Evolutionary conservation across 257 asterid species (phyloP).

Genomic region (Misopates orontium): DNA sequence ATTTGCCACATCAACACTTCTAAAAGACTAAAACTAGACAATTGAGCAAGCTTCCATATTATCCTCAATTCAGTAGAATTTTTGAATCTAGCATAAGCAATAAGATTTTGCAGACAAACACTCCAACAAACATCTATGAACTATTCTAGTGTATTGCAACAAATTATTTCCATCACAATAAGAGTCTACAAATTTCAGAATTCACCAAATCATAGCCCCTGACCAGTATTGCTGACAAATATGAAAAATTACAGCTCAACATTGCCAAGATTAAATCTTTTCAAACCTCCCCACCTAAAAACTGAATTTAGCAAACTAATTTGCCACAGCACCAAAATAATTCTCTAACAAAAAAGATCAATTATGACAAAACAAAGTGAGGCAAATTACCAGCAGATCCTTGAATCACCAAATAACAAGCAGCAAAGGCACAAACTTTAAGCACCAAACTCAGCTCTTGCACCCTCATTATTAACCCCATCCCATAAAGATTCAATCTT

Average conservation of each 20-base stretch:
- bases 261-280: slow-evolving; percentile 21
- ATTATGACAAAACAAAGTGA: slow-evolving; percentile 17
- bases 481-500: slow-evolving; percentile 39
- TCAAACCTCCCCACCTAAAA: slow-evolving; percentile 12
- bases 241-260: slow-evolving; percentile 20
- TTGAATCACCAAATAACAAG: slow-evolving; percentile 47
- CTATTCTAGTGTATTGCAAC: slow-evolving; percentile 32
- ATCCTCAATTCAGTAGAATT: slow-evolving; percentile 5
- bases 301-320: no score
- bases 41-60: no score
- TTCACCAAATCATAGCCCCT: slow-evolving; percentile 14
- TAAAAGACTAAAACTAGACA: no score
- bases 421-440: slow-evolving; percentile 47
- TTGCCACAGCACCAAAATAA: slow-evolving; percentile 10
- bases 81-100: background rate
- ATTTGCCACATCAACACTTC: slow-evolving; percentile 6
- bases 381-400: slow-evolving; percentile 70
- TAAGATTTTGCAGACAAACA: background rate
- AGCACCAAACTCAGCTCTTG: slow-evolving; percentile 49
- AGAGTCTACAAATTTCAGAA: slow-evolving; percentile 23
- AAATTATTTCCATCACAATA: slow-evolving; percentile 15
- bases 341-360: background rate
- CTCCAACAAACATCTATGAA: no score
- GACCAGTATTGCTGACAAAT: slow-evolving; percentile 10
- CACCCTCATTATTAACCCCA: slow-evolving; percentile 57